Evolutionary conservation across 805 yeast genomes (phyloP).

Genomic region (Ascoidea tarda): DNA sequence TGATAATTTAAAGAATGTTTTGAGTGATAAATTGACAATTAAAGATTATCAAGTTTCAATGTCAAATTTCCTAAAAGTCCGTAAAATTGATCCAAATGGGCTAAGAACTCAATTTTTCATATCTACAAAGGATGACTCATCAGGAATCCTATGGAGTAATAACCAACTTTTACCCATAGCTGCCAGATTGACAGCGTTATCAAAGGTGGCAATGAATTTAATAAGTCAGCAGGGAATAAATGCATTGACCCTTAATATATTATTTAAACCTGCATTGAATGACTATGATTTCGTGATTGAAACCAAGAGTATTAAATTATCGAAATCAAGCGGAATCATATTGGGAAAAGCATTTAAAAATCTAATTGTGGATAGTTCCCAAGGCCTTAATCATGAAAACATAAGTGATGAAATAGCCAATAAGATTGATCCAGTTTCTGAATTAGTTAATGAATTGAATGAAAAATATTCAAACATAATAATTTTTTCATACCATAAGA

Average conservation of each 20-base stretch:
- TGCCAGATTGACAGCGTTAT: constrained; percentile 73
- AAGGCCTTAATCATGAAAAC: constrained; percentile 15
- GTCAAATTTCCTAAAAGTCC: constrained; percentile 47
- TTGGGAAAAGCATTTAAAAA: constrained; percentile 47
- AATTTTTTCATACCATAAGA: constrained; percentile 51
- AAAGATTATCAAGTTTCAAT: constrained; percentile 48
- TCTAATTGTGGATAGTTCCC: constrained; percentile 16
- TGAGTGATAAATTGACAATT: constrained; percentile 49
- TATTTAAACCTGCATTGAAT: constrained; percentile 69
- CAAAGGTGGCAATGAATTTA: constrained; percentile 57
- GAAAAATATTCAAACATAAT: constrained; percentile 51
- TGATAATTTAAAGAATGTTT: constrained; percentile 23
- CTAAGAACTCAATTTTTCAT: constrained; percentile 68
- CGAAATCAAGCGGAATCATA: constrained; percentile 40
- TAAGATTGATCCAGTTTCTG: constrained; percentile 47
- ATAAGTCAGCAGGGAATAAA: constrained; percentile 29
- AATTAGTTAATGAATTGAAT: constrained; percentile 44
- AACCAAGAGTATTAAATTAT: constrained; percentile 31
- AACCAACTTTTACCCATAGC: constrained; percentile 61
- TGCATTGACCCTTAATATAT: constrained; percentile 28
- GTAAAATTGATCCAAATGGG: constrained; percentile 74
- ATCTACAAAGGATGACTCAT: constrained; percentile 72
- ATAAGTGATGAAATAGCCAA: constrained; percentile 24
- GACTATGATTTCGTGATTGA: constrained; percentile 77
- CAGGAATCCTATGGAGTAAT: constrained; percentile 75